Base-by-base conservation (phyloP, 2,329 filamentous ascomycete species). In the Claviceps maximensis region DNA sequence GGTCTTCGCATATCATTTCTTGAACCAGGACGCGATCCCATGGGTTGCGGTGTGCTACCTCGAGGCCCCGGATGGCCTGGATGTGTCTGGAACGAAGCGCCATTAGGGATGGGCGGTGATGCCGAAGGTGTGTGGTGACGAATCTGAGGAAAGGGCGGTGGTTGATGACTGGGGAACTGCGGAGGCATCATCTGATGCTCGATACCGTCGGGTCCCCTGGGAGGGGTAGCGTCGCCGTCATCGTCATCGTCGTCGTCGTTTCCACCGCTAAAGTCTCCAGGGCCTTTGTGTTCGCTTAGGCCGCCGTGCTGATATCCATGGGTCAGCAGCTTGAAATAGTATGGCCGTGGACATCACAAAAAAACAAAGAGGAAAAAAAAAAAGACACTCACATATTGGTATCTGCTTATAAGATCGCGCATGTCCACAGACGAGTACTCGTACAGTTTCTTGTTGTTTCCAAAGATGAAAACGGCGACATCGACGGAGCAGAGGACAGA, bases 401-500 rank as follows among this genome's bases (percentile, higher is more conserved):
- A 94, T 67, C 89, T 81, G 50, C 80, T 80, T 59, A 98, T 82
- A 49, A 94, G 87, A 58, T 96, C 89, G 67, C 85, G 85, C 79
- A 98, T 95, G 68, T 96, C 89, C 61, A 82, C 77, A 19, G 91
- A 97, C 13, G 90, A 97, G 69, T 95, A 98, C 70, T 98, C 89
- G 71, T 97, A 96, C 27, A 98, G 79, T 74, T 97, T 97, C 78
- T 97, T 98, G 71, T 98, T 98, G 72, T 88, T 90, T 58, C 91
- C 91, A 66, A 97, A 97, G 64, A 98, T 96, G 69, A 98, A 93
- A 64, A 98, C 93, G 42, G 93, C 93, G 60, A 98, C 93, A 69
- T 98, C 93, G 67, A 98, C 93, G 41, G 90, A 96, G 70, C 93
- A 98, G 58, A 98, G 84, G 47, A 98, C 93, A 51, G 91, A 95